Evolutionary conservation across 306 rosid species (phyloP).

Genomic region (Geum urbanum): DNA sequence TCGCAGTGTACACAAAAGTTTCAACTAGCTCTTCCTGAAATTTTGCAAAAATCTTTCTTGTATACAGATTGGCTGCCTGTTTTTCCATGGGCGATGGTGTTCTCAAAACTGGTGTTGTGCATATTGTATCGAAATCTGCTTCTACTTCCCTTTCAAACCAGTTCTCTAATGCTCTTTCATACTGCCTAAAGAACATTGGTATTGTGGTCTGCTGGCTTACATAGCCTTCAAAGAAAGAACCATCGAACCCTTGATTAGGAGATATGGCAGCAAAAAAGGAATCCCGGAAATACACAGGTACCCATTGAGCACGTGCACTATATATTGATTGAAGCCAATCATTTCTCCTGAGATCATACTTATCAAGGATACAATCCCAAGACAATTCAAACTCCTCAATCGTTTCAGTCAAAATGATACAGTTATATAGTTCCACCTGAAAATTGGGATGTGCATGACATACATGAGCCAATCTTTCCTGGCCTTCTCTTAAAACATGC

Average conservation of each 20-base stretch:
- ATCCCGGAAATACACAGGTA: conserved; percentile 79
- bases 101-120: conserved; percentile 65
- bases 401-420: conserved; percentile 88
- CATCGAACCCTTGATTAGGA: conserved; percentile 61
- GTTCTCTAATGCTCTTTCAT: conserved; percentile 75
- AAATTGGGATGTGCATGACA: conserved; percentile 68
- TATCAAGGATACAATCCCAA: conserved; percentile 71
- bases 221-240: conserved; percentile 79
- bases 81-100: conserved; percentile 98
- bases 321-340: conserved; percentile 82
- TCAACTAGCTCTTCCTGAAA: conserved; percentile 95
- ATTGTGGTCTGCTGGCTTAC: conserved; percentile 78
- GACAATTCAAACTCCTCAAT: conserved; percentile 85
- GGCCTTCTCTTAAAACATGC: conserved; percentile 93
- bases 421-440: conserved; percentile 74
- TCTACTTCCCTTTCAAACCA: conserved; percentile 80
- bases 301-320: conserved; percentile 80
- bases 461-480: conserved; percentile 74
- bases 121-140: conserved; percentile 79
- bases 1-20: conserved; percentile 88
- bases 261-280: conserved; percentile 68
- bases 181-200: conserved; percentile 89
- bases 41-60: conserved; percentile 69
- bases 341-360: conserved; percentile 67
- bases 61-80: conserved; percentile 83